A percentile compares a stretch with the other conserved stretches of the same genome.
phyloP scores from a whole-genome alignment of 805 yeast genomes.

The Yarrowia yakushimensis region DNA sequence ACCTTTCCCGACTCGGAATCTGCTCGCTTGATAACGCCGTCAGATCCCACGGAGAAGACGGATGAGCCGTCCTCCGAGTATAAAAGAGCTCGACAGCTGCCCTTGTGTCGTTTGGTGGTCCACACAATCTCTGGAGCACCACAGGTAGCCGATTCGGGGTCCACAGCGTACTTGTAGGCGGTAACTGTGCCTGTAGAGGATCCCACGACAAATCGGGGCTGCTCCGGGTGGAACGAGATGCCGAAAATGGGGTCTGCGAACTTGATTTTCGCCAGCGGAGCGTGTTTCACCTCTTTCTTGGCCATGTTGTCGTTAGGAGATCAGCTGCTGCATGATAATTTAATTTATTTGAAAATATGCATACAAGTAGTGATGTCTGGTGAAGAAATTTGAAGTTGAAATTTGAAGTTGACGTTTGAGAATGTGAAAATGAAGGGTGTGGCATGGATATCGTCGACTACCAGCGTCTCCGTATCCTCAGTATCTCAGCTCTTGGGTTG shows the following conservation, averaged over 20 bases:
- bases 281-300: not conserved
- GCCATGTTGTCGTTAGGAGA: not conserved
- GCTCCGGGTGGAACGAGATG: slow-evolving; percentile 71
- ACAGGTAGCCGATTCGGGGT: slow-evolving; percentile 38
- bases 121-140: slow-evolving; percentile 43
- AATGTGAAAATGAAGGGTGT: too few relatives aligned
- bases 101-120: slow-evolving; percentile 89
- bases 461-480: too few relatives aligned
- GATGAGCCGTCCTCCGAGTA: slow-evolving; percentile 60
- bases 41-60: slow-evolving; percentile 73
- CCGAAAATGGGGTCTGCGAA: slow-evolving; percentile 55
- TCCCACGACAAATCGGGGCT: slow-evolving; percentile 63
- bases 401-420: too few relatives aligned
- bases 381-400: too few relatives aligned
- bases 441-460: too few relatives aligned
- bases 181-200: slow-evolving; percentile 77
- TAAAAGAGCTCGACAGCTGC: slow-evolving; percentile 70
- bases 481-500: too few relatives aligned
- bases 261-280: not conserved
- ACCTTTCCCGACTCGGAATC: slow-evolving; percentile 72
- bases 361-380: too few relatives aligned
- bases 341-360: not conserved
- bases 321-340: not conserved
- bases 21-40: slow-evolving; percentile 73
- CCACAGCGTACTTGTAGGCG: slow-evolving; percentile 56